Evolutionary conservation across 768 basidiomycete genomes (phyloP), one percentile per base, ranked within the genome.

Genomic region (Mycena crocata): DNA sequence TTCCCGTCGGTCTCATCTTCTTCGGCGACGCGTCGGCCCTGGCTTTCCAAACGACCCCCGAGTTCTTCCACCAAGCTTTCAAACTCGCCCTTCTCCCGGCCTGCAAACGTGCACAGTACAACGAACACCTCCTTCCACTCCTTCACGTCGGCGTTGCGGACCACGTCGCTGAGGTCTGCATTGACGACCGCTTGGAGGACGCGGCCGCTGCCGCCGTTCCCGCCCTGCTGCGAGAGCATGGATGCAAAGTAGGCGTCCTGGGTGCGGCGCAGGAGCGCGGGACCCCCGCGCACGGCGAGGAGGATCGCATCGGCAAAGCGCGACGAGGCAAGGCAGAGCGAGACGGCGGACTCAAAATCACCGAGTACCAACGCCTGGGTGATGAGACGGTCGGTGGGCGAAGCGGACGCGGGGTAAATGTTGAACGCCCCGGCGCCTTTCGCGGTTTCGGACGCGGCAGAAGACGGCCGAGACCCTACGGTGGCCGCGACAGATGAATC

Each of bases 61-160:
- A 99, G 89, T 76, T 96, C 94, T 78, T 98, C 96, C 1, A 92
- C 91, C 9, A 99, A 85, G n/a, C 87, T 83, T 14, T 90, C 80
- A 73, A 98, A 99, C 73, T 98, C 95, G 21, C 94, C 92, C 62
- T 87, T 70, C 52, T 70, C 69, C 32, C 58, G 80, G 55, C 81
- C 86, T 1, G 96, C 95, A 79, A 96, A 99, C 0, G 97, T 98
- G 82, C 96, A 98, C 13, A 98, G 77, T 15, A 99, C 94, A 39
- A 97, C 96, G 71, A 99, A 98, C 57, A 96, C 94, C 78, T 98
- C 97, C 64, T 92, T 89, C 97, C 97, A 99, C 76, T 99, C 96
- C 44, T 89, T 84, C 55, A 99, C 77, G 71, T 99, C 96, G 26
- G 96, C 97, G 72, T 98, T 98, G 77, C 98, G 96, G 12, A 98